Conservation (phyloP, 352 stramenopile genomes). For the Globisporangium spiculum region DNA sequence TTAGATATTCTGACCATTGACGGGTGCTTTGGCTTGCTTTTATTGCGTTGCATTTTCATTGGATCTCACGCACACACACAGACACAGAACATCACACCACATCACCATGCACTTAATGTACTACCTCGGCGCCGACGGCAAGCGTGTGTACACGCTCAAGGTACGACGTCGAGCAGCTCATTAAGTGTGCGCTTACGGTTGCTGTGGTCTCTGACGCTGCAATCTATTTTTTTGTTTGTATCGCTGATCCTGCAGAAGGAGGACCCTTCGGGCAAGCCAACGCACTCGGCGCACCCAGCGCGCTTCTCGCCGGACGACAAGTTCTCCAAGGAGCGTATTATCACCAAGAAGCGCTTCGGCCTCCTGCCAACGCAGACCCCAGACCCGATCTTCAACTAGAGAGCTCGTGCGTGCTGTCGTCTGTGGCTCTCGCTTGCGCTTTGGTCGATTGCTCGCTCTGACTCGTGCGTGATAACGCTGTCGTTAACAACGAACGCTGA, state of each 20-base stretch:
- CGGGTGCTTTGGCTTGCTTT: not conserved
- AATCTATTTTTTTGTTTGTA: not conserved
- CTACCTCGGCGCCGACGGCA: slow-evolving; percentile 94
- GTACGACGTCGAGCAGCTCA: slow-evolving; percentile 29
- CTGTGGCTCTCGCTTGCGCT: not conserved
- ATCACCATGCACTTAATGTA: slow-evolving; percentile 99
- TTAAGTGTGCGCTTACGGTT: not conserved
- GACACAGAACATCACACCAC: not conserved
- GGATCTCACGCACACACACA: slow-evolving; percentile 2
- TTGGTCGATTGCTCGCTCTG: not conserved
- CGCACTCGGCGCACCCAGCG: slow-evolving; percentile 95
- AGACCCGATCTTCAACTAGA: slow-evolving; percentile 84
- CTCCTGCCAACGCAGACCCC: slow-evolving; percentile 95
- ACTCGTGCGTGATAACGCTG: too few species aligned
- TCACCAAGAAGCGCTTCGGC: slow-evolving; percentile 97
- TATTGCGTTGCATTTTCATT: not conserved
- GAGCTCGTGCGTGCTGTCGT: slow-evolving; percentile 1
- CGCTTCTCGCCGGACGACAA: slow-evolving; percentile 99
- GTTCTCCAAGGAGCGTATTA: slow-evolving; percentile 98
- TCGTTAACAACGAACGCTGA: not conserved
- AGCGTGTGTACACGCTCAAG: slow-evolving; percentile 99
- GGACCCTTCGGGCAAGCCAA: slow-evolving; percentile 91
- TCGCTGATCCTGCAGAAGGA: slow-evolving; percentile 80
- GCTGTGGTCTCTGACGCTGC: not conserved
- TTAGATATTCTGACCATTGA: slow-evolving; percentile 2